Percentiles rank a stretch among this genome's conserved stretches.
Conservation (phyloP, 495 filamentous ascomycete genomes). For the Hypoxylon trugodes region DNA sequence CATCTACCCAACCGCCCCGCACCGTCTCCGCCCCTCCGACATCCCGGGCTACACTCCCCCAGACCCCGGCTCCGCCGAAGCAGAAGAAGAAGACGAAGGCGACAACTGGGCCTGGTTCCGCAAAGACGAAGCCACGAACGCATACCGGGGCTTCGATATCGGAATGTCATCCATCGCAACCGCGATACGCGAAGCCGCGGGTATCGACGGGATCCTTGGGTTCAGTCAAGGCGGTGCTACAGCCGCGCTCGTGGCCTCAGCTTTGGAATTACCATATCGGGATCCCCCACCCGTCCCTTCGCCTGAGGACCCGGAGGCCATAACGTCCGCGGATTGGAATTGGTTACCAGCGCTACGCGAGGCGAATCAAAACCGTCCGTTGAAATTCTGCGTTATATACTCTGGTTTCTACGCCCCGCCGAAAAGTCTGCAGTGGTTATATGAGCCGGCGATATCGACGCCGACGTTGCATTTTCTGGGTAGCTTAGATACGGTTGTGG, state of each 20-base stretch:
- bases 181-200: constrained; percentile 64
- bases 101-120: constrained; percentile 90
- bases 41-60: constrained; percentile 69
- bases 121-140: constrained; percentile 64
- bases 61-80: constrained; percentile 2
- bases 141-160: constrained; percentile 70
- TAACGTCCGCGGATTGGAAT: constrained; percentile 30
- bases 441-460: constrained; percentile 78
- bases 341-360: constrained; percentile 51
- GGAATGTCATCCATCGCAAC: constrained; percentile 69
- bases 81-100: constrained; percentile 43
- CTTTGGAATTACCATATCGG: constrained; percentile 65
- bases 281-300: constrained; percentile 49
- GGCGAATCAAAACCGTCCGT: constrained; percentile 61
- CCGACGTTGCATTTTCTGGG: constrained; percentile 85
- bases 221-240: constrained; percentile 76
- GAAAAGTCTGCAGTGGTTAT: constrained; percentile 70
- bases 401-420: constrained; percentile 78
- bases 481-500: constrained; percentile 86
- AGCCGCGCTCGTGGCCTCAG: constrained; percentile 65
- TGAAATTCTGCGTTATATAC: constrained; percentile 84
- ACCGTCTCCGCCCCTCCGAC: constrained; percentile 68
- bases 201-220: constrained; percentile 77
- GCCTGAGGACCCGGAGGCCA: constrained; percentile 28
- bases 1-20: constrained; percentile 69